Evolutionary conservation across 2,329 filamentous ascomycete genomes (phyloP).

Genomic region (Penicillium sp.): DNA sequence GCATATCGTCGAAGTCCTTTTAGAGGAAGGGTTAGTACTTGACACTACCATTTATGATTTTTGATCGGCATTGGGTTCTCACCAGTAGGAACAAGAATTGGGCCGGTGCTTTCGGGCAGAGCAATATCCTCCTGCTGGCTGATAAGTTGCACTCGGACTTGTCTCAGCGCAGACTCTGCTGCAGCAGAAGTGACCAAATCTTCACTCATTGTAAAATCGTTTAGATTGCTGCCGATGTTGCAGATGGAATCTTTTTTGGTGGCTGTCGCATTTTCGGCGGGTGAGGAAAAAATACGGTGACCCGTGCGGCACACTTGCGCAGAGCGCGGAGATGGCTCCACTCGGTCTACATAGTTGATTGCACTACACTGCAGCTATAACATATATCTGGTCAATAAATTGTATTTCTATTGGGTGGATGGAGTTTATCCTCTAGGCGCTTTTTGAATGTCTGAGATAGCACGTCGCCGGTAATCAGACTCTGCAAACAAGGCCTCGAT

Average conservation of each 20-base stretch:
- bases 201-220: constrained; percentile 27
- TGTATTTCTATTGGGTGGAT: background rate
- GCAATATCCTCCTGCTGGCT: constrained; percentile 55
- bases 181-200: constrained; percentile 18
- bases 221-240: constrained; percentile 19
- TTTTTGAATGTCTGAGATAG: constrained; percentile 58
- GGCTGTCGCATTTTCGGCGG: constrained; percentile 31
- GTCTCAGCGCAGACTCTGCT: constrained; percentile 38
- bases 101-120: constrained; percentile 54
- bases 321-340: constrained; percentile 36
- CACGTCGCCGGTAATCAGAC: constrained; percentile 57
- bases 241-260: constrained; percentile 16
- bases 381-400: background rate
- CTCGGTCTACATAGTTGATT: constrained; percentile 3
- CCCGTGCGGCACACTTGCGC: constrained; percentile 43
- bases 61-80: constrained; percentile 23
- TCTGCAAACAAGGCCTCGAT: constrained; percentile 66
- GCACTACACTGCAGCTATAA: background rate
- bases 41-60: background rate
- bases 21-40: constrained; percentile 14
- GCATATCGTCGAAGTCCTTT: constrained; percentile 57
- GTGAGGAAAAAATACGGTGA: constrained; percentile 43
- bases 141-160: constrained; percentile 57
- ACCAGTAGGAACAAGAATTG: constrained; percentile 60
- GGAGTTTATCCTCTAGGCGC: constrained; percentile 22